These are phyloP conservation scores for Pseudopediastrum boryanum DNA, from an alignment of 139 green algal species.

Conservation along the genomic window DNA sequence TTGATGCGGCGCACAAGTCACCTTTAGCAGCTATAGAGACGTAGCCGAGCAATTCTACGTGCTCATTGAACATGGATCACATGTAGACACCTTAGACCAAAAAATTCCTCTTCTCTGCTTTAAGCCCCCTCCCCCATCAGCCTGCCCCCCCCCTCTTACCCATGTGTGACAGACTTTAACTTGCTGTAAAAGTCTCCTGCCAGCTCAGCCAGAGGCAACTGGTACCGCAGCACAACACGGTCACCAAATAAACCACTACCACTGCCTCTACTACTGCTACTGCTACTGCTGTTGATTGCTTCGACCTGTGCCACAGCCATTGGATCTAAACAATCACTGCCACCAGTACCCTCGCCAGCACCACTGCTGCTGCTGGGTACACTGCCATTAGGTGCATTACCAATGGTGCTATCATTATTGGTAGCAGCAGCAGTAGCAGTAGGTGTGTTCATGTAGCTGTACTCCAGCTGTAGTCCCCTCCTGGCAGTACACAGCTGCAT, in stretches of 20 bases:
- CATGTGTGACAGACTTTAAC: conserved; percentile 83
- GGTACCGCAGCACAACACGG: conserved; percentile 75
- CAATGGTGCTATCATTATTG: not conserved
- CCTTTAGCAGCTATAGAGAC: too few relatives aligned
- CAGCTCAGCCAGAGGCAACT: conserved; percentile 82
- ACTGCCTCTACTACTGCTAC: not conserved
- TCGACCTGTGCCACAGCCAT: conserved; percentile 12
- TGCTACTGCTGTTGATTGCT: conserved; percentile 7
- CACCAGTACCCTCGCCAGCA: not conserved
- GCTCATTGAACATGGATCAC: too few relatives aligned
- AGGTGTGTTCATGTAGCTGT: conserved; percentile 44
- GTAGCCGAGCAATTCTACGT: too few relatives aligned
- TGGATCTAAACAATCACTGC: not conserved
- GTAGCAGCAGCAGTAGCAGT: not conserved
- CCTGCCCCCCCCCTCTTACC: conserved; percentile 41
- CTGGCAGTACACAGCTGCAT: conserved; percentile 77
- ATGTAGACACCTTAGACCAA: too few relatives aligned
- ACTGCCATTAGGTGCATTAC: conserved; percentile 1
- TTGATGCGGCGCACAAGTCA: too few relatives aligned
- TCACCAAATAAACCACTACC: conserved; percentile 7
- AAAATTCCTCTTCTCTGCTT: too few relatives aligned
- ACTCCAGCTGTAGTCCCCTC: conserved; percentile 77
- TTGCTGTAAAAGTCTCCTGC: conserved; percentile 85
- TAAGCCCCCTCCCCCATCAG: too few relatives aligned
- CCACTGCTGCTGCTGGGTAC: not conserved